Evolutionary conservation across 495 filamentous ascomycete genomes (phyloP), one percentile per base, ranked within the genome.

Genomic region (Zalerion maritima): DNA sequence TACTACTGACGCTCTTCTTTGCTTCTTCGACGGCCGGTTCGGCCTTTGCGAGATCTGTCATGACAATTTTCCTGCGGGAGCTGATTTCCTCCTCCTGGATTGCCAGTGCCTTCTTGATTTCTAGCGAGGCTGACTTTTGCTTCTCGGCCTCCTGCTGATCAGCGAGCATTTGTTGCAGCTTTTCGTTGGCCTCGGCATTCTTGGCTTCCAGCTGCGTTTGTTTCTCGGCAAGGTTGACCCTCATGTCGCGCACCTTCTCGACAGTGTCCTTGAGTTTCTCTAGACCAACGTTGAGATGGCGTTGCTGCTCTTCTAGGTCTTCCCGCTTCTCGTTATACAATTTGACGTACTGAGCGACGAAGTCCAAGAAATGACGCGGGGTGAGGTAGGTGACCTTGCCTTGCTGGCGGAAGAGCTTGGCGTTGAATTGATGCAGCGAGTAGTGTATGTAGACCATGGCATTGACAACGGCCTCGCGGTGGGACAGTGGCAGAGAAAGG

Each of bases 391-490:
- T 94, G 10, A 74, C 66, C 56, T 74, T 80, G 43, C 77, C 79
- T 58, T 94, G 89, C 47, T 94, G 87, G 45, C 84, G 92, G 28
- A 77, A 71, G 24, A 96, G 67, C 38, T 83, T 89, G 33, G 62
- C 57, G 45, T 96, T 99, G 71, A 94, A 87, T 5, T 67, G 67
- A 32, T 84, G 81, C 24, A 99, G 55, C 5, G 89, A 94, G 55
- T 94, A 79, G 48, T 99, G 89, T 26, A 96, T 85, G 53, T 91
- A 92, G 9, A 99, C 91, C 89, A 99, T 99, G 1, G 85, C 73
- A 52, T 99, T 99, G 43, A 94, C 68, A 18, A 99, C 76, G 14
- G 83, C 62, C 49, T 94, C 84, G 34, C 89, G 68, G 54, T 96
- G 84, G 25, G 81, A 78, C 10, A 85, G 78, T 17, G 91, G 91